These are phyloP conservation scores for Graphilbum sp. DNA, from an alignment of 2,329 filamentous ascomycete species.

Conservation along the genomic window DNA sequence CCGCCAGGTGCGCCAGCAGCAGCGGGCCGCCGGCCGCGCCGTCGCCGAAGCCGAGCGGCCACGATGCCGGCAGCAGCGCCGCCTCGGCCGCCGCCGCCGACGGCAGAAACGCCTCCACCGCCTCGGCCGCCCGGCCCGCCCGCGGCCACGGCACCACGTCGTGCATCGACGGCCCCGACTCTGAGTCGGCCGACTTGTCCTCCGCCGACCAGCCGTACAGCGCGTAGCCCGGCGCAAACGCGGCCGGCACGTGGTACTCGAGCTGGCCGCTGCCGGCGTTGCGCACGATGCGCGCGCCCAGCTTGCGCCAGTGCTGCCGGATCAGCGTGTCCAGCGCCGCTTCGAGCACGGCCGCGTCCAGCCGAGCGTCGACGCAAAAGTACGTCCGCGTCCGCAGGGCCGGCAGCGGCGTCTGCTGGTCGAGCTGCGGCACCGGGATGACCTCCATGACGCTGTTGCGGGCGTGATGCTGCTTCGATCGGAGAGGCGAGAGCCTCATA, in stretches of 20 bases:
- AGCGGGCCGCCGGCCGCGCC: constrained; percentile 1
- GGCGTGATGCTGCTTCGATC: too few relatives aligned
- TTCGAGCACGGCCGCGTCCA: constrained; percentile 1
- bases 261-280: background rate
- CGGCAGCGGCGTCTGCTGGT: background rate
- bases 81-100: background rate
- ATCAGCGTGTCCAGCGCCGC: constrained; percentile 2
- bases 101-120: background rate
- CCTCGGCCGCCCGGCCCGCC: too few relatives aligned
- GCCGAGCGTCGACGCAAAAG: constrained; percentile 1
- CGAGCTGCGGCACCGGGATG: background rate
- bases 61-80: background rate
- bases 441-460: constrained; percentile 1
- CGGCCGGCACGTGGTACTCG: constrained; percentile 2
- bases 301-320: constrained; percentile 5
- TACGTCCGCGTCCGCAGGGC: constrained; percentile 2
- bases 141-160: background rate
- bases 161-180: background rate
- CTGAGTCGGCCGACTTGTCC: background rate
- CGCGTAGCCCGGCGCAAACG: background rate
- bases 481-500: too few relatives aligned
- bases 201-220: constrained; percentile 1
- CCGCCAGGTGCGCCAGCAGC: background rate
- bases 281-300: background rate
- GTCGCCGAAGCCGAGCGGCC: background rate